These are phyloP conservation scores for Trichoderma sp. DNA, from an alignment of 2,329 filamentous ascomycete genomes.

Conservation along the genomic window DNA sequence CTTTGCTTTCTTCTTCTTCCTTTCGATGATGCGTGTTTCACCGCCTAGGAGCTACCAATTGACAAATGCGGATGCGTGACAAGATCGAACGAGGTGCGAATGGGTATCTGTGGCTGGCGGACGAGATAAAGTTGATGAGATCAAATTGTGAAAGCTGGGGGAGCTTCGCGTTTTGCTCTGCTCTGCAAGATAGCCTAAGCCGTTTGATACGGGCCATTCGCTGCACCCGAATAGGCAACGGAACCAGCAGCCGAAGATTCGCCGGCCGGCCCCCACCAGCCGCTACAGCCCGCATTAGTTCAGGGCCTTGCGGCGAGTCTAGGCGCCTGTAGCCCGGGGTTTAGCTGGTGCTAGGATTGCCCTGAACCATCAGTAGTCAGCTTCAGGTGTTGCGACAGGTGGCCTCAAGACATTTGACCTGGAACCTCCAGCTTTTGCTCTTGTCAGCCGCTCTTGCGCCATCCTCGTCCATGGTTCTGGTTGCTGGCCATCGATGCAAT, in stretches of 20 bases:
- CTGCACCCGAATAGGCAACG: constrained; percentile 7
- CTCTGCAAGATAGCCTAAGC: background rate
- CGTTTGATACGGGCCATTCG: background rate
- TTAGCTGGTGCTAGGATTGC: background rate
- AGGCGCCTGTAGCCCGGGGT: constrained; percentile 7
- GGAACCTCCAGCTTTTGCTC: constrained; percentile 1
- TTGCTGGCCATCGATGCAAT: constrained; percentile 13
- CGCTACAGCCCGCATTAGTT: constrained; percentile 16
- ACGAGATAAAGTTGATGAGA: background rate
- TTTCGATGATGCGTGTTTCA: background rate
- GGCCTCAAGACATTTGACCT: constrained; percentile 31
- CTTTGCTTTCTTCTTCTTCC: background rate
- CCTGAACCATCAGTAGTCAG: constrained; percentile 9
- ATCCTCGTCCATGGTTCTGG: constrained; percentile 20
- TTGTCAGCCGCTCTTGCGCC: constrained; percentile 19
- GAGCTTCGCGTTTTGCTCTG: constrained; percentile 14
- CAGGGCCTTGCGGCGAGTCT: constrained; percentile 17
- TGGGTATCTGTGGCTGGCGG: background rate
- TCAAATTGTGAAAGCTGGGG: background rate
- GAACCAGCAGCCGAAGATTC: constrained; percentile 24
- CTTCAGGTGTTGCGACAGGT: constrained; percentile 37
- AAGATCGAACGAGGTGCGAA: background rate
- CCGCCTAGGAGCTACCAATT: background rate
- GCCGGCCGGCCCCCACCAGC: constrained; percentile 21
- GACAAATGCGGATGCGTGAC: background rate